Percentiles rank a stretch among this genome's conserved stretches.
Conservation (phyloP, 2,329 filamentous ascomycete genomes). For the Corinectria fuckeliana region DNA sequence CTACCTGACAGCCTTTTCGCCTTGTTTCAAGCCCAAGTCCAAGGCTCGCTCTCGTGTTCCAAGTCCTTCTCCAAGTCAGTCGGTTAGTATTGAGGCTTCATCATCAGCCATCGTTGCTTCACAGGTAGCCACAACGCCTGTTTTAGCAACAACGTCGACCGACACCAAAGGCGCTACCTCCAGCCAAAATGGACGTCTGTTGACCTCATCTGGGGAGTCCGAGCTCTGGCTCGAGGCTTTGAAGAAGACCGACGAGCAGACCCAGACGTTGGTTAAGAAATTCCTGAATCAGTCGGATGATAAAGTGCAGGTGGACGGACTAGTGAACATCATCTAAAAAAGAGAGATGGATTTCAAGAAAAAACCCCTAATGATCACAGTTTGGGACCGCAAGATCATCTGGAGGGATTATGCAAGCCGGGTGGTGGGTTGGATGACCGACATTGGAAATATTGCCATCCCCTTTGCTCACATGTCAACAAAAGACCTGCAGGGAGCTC, state of each 20-base stretch:
- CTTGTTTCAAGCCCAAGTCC: too few relatives aligned
- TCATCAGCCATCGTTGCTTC: too few relatives aligned
- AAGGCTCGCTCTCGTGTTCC: too few relatives aligned
- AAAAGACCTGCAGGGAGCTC: neutral
- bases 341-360: slow-evolving; percentile 1
- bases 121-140: too few relatives aligned
- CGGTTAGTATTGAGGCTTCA: too few relatives aligned
- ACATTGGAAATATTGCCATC: slow-evolving; percentile 7
- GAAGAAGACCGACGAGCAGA: neutral
- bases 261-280: neutral
- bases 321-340: neutral
- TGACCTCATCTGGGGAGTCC: too few relatives aligned
- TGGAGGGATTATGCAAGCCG: slow-evolving; percentile 9
- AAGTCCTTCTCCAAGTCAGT: too few relatives aligned
- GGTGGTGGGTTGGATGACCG: neutral
- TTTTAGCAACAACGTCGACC: too few relatives aligned
- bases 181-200: too few relatives aligned
- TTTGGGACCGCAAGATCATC: neutral
- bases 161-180: too few relatives aligned
- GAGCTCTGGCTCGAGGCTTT: neutral
- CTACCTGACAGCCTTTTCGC: too few relatives aligned
- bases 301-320: neutral
- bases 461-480: neutral
- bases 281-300: neutral
- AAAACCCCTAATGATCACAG: neutral